These are phyloP conservation scores for Conoideocrella luteorostrata DNA, from an alignment of 2,329 filamentous ascomycete genomes.

Conservation along the genomic window DNA sequence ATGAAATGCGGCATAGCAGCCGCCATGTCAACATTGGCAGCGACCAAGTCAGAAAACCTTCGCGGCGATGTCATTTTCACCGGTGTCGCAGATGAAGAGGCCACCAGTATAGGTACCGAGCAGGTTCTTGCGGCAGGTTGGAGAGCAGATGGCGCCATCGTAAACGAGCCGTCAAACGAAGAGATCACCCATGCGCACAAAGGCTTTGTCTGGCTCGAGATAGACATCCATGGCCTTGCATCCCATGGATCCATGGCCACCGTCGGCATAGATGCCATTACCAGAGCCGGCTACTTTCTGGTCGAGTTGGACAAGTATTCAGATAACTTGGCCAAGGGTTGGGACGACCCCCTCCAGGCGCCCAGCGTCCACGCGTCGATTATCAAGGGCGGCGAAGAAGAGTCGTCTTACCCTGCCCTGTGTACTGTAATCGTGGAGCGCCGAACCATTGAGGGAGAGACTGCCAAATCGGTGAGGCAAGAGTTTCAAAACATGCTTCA, in stretches of 20 bases:
- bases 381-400: conserved; percentile 44
- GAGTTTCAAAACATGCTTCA: conserved; percentile 33
- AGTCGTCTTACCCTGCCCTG: conserved; percentile 42
- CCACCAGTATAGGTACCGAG: conserved; percentile 42
- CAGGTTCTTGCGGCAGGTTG: conserved; percentile 44
- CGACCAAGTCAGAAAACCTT: conserved; percentile 30
- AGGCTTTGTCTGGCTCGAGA: conserved; percentile 41
- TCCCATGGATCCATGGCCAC: conserved; percentile 36
- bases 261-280: conserved; percentile 44
- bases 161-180: conserved; percentile 40
- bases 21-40: conserved; percentile 33
- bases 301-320: conserved; percentile 37
- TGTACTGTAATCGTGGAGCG: conserved; percentile 43
- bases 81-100: conserved; percentile 49
- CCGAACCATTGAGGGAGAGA: conserved; percentile 40
- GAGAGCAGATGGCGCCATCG: conserved; percentile 44
- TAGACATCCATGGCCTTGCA: conserved; percentile 34
- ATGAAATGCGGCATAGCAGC: conserved; percentile 48
- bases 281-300: conserved; percentile 39
- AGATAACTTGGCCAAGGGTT: conserved; percentile 20
- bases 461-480: conserved; percentile 24
- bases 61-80: conserved; percentile 45
- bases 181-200: conserved; percentile 41
- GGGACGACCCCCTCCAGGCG: conserved; percentile 26
- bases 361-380: conserved; percentile 40